A percentile compares a stretch with the other conserved stretches of the same genome.
These are phyloP conservation scores for Vitis labrusca DNA, from an alignment of 164 flowering plant species.

Conservation along the genomic window DNA sequence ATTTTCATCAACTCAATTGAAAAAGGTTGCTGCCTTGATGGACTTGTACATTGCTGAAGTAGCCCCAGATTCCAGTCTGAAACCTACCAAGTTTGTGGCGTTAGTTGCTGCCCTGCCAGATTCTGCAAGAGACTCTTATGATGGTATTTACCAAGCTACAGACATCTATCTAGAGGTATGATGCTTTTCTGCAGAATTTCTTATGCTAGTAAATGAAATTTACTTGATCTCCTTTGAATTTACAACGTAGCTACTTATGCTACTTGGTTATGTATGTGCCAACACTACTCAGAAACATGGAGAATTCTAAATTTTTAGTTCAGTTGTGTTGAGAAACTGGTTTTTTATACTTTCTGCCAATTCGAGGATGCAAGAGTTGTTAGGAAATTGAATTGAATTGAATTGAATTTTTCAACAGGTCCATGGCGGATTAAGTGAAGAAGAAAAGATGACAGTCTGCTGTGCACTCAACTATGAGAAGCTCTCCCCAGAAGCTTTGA, in stretches of 20 bases:
- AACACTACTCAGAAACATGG: too few relatives aligned
- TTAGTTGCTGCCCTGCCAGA: conserved; percentile 63
- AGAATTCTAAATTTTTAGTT: too few relatives aligned
- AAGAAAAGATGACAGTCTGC: conserved; percentile 47
- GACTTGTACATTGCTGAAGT: conserved; percentile 72
- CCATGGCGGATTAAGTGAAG: conserved; percentile 52
- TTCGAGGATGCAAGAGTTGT: too few relatives aligned
- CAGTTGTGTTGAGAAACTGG: too few relatives aligned
- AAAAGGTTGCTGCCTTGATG: conserved; percentile 53
- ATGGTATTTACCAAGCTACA: conserved; percentile 61
- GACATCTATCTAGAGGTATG: conserved; percentile 79
- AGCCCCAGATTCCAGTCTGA: conserved; percentile 67
- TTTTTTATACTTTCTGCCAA: too few relatives aligned
- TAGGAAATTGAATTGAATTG: neutral
- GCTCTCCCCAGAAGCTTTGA: conserved; percentile 48
- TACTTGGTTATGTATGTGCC: too few relatives aligned
- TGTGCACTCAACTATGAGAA: conserved; percentile 51
- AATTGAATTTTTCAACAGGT: conserved; percentile 36
- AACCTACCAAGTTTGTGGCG: conserved; percentile 62
- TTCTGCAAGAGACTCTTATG: conserved; percentile 65
- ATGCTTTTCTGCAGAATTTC: neutral
- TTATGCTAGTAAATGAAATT: neutral
- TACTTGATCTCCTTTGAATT: neutral
- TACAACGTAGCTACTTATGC: neutral
- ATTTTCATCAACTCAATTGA: conserved; percentile 29